A percentile compares a stretch with the other conserved stretches of the same genome.
Evolutionary conservation across 2,329 filamentous ascomycete genomes (phyloP).

Genomic region (Calonectria ilicicola): DNA sequence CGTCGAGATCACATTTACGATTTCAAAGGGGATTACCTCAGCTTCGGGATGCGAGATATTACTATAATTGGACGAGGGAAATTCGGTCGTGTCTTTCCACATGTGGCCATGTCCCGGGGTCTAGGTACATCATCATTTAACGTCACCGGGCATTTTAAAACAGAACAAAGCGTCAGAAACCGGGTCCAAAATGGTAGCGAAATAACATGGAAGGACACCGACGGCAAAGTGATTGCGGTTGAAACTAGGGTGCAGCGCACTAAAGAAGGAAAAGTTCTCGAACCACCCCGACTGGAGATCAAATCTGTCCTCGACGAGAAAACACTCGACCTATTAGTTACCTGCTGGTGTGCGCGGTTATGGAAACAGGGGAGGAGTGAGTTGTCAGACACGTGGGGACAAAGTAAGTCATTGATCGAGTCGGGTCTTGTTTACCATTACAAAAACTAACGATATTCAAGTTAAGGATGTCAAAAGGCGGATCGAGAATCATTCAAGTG

Average conservation of each 20-base stretch:
- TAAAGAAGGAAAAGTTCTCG: conserved; percentile 27
- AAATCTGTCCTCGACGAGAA: conserved; percentile 37
- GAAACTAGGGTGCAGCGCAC: conserved; percentile 39
- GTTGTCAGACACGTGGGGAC: conserved; percentile 35
- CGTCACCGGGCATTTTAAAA: conserved; percentile 39
- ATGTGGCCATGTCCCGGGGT: conserved; percentile 32
- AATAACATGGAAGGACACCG: conserved; percentile 40
- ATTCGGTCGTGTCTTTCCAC: conserved; percentile 34
- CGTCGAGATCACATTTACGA: conserved; percentile 46
- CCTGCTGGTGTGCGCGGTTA: conserved; percentile 44
- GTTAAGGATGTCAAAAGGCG: background rate
- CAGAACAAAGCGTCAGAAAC: conserved; percentile 30
- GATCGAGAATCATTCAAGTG: background rate
- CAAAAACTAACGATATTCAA: background rate
- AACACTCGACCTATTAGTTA: conserved; percentile 43
- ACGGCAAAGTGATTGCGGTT: conserved; percentile 37
- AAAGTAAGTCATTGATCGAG: conserved; percentile 34
- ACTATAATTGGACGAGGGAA: conserved; percentile 35
- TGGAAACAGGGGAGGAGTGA: conserved; percentile 42
- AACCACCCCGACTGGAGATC: conserved; percentile 39
- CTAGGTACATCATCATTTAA: conserved; percentile 33
- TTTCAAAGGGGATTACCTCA: conserved; percentile 32
- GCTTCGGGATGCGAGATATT: conserved; percentile 14
- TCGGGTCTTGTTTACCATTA: background rate
- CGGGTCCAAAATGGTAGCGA: conserved; percentile 37